Conservation (phyloP, 2,329 filamentous ascomycete genomes). For the Aspergillus sergii region DNA sequence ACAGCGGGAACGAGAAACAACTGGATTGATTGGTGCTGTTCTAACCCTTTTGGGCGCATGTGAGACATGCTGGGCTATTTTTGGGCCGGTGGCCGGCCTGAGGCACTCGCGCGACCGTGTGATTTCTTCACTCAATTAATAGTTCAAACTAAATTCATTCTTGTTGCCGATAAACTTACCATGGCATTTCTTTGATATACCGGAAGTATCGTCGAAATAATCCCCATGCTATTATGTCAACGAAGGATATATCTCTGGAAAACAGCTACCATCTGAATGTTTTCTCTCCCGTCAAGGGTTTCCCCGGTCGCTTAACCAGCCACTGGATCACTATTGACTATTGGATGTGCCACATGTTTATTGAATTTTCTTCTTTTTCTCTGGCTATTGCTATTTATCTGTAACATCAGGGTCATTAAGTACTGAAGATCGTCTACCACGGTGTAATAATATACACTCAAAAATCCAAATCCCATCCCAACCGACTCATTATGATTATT, state of each 20-base stretch:
- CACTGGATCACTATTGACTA: not conserved
- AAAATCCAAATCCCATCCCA: not conserved
- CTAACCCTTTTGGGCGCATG: conserved; percentile 19
- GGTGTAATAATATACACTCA: not conserved
- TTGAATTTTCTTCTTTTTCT: not conserved
- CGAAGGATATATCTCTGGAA: not conserved
- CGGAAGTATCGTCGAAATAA: not conserved
- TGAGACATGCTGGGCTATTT: conserved; percentile 29
- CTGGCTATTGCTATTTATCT: not conserved
- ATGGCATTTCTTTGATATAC: not conserved
- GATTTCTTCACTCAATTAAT: not conserved
- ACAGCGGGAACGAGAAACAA: conserved; percentile 4
- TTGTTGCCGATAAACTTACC: not conserved
- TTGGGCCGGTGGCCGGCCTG: conserved; percentile 17
- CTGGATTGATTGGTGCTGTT: conserved; percentile 6
- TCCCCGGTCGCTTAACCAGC: not conserved
- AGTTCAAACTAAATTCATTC: not conserved
- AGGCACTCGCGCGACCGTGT: conserved; percentile 7
- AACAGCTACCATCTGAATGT: not conserved
- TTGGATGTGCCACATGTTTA: not conserved
- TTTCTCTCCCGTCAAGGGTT: not conserved
- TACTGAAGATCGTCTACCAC: not conserved
- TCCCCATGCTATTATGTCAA: not conserved
- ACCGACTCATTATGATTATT: not conserved
- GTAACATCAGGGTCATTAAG: conserved; percentile 4